Conservation (phyloP, 2,329 filamentous ascomycete genomes). For the Colletotrichum acutatum region DNA sequence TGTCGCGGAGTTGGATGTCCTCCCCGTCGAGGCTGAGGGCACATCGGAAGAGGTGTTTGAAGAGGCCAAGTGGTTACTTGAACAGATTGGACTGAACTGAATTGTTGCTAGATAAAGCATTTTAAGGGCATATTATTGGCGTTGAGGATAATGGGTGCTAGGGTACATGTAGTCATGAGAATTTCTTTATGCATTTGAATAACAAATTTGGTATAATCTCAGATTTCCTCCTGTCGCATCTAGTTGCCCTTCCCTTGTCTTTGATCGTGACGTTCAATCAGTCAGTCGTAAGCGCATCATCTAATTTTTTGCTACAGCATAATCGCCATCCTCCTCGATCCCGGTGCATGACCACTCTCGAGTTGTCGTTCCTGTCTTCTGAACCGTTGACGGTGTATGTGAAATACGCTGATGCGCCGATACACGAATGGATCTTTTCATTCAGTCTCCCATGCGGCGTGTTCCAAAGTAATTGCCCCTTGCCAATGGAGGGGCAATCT, state of each 20-base stretch:
- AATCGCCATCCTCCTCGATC: background rate
- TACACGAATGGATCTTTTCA: background rate
- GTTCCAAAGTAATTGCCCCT: background rate
- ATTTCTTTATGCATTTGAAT: background rate
- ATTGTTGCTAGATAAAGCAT: background rate
- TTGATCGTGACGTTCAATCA: background rate
- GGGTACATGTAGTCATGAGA: background rate
- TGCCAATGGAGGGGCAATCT: background rate
- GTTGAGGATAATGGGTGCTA: background rate
- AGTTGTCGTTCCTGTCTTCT: background rate
- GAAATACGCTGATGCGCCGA: background rate
- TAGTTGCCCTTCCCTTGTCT: background rate
- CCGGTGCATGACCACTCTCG: conserved; percentile 7
- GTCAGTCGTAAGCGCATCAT: background rate
- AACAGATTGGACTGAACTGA: conserved; percentile 9
- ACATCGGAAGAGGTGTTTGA: conserved; percentile 29
- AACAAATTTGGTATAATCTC: background rate
- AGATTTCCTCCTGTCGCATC: background rate
- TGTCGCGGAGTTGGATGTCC: conserved; percentile 46
- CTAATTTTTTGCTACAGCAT: background rate
- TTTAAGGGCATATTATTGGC: background rate
- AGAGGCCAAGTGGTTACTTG: conserved; percentile 38
- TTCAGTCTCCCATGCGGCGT: background rate
- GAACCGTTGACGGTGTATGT: background rate
- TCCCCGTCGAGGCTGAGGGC: conserved; percentile 43